Base-by-base conservation (phyloP, 441 rosid species). In the Populus hybrid region DNA sequence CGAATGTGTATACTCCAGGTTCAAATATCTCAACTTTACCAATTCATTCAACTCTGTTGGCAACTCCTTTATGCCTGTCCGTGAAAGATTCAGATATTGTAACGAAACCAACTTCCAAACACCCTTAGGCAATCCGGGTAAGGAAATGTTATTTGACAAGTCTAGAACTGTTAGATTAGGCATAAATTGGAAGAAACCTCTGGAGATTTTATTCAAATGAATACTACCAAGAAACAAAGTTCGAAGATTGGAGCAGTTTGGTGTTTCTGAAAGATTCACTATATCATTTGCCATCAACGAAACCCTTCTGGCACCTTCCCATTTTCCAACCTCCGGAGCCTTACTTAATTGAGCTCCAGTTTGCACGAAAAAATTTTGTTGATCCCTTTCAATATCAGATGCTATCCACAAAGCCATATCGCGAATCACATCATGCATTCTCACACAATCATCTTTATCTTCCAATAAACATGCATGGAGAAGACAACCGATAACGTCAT, bases 381-480 rank as follows among this genome's bases (percentile, higher is more conserved):
- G 21, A 20, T 20, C 14, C 26, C 40, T 5, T 1, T 50, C 67
- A 40, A 7, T 14, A 5, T 80, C 69, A n/a, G 32, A 4, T 1
- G 79, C 77, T n/a, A 80, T 21, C 84, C 83, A 40, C 46, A 40
- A 40, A 10, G 46, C 46, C 46, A 40, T 75, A 14, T 81, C 82
- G 0, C 78, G 76, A 11, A 84, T 73, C 32, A 81, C n/a, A 40
- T 84, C 84, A 57, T 78, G 84, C 82, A 84, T 69, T 16, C 65
- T 73, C 3, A 81, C 69, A 1, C 5, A 2, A 1, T 6, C 14
- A 2, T 4, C 72, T 18, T 28, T 23, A 10, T 59, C 76, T 66
- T 83, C 77, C 7, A 80, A 67, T n/a, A 80, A 75, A 72, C 79
- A 70, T 1, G 83, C 77, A 8, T 18, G 4, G n/a, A 35, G 3